Conservation (phyloP, 352 stramenopile genomes). For the Elongisporangium anandrum region DNA sequence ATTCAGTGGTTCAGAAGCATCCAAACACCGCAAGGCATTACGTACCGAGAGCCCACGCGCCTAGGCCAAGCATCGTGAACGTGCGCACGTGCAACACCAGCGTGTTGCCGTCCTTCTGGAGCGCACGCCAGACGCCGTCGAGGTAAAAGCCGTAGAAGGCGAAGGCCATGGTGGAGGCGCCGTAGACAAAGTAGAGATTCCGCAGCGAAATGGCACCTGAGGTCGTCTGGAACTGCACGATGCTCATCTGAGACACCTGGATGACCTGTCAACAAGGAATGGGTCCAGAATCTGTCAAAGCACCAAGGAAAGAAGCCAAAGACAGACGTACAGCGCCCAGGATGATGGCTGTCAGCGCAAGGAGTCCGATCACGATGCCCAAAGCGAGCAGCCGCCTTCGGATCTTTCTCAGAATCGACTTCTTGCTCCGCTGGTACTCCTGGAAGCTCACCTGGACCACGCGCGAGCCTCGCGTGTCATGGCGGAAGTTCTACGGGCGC, state of each 20-base stretch:
- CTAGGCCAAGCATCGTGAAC: slow-evolving; percentile 51
- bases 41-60: slow-evolving; percentile 39
- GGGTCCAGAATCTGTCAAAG: neutral
- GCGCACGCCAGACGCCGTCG: slow-evolving; percentile 45
- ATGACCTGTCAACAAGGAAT: slow-evolving; percentile 31
- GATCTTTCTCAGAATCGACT: slow-evolving; percentile 69
- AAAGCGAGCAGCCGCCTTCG: slow-evolving; percentile 56
- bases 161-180: slow-evolving; percentile 32
- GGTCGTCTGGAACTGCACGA: slow-evolving; percentile 39
- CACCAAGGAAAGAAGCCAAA: neutral
- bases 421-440: slow-evolving; percentile 73
- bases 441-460: slow-evolving; percentile 69
- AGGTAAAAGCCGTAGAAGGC: slow-evolving; percentile 70
- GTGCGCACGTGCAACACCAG: slow-evolving; percentile 69
- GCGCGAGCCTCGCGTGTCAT: slow-evolving; percentile 47
- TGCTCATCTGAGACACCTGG: slow-evolving; percentile 31
- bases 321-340: slow-evolving; percentile 40
- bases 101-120: slow-evolving; percentile 56
- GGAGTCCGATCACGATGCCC: slow-evolving; percentile 42
- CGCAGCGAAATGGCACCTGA: slow-evolving; percentile 27
- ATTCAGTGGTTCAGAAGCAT: neutral
- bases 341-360: slow-evolving; percentile 36
- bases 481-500: slow-evolving; percentile 52
- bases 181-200: slow-evolving; percentile 73
- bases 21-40: neutral